Evolutionary conservation across 495 filamentous ascomycete genomes (phyloP).

Genomic region (Bombardia bombarda): DNA sequence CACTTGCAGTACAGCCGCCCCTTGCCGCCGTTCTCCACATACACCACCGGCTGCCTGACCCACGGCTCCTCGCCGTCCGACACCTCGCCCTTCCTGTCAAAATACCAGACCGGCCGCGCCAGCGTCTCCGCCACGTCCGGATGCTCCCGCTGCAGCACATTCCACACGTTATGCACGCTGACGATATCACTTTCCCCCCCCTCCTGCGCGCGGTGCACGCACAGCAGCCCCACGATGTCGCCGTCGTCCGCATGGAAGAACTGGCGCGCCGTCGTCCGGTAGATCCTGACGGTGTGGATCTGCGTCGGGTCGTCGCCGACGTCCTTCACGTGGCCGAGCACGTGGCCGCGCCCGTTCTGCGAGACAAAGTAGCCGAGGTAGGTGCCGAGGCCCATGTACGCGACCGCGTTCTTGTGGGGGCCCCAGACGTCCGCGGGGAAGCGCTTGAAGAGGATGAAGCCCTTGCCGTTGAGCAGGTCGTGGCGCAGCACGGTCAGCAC

Average conservation of each 20-base stretch:
- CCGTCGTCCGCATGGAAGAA: conserved; percentile 75
- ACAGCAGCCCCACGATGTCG: conserved; percentile 81
- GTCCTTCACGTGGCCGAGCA: conserved; percentile 87
- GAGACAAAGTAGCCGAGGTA: conserved; percentile 79
- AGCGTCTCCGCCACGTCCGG: conserved; percentile 73
- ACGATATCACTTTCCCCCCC: conserved; percentile 83
- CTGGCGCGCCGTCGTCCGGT: conserved; percentile 77
- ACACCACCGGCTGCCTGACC: conserved; percentile 66
- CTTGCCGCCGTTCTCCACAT: conserved; percentile 49
- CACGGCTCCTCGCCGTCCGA: conserved; percentile 67
- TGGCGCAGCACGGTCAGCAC: conserved; percentile 51
- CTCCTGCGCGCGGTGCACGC: conserved; percentile 66
- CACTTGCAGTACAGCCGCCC: conserved; percentile 51
- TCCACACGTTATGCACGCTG: conserved; percentile 75
- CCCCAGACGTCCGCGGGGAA: conserved; percentile 72
- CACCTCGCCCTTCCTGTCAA: conserved; percentile 86
- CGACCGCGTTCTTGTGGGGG: conserved; percentile 70
- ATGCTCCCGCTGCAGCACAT: conserved; percentile 62
- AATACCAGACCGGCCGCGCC: conserved; percentile 79
- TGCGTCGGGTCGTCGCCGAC: conserved; percentile 72
- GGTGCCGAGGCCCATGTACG: conserved; percentile 86
- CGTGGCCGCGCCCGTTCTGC: conserved; percentile 82
- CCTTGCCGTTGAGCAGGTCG: conserved; percentile 75
- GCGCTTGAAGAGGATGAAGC: conserved; percentile 83
- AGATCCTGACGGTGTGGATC: conserved; percentile 80